Evolutionary conservation across 345 rosid species (phyloP).

Genomic region (Noccaea caerulescens): DNA sequence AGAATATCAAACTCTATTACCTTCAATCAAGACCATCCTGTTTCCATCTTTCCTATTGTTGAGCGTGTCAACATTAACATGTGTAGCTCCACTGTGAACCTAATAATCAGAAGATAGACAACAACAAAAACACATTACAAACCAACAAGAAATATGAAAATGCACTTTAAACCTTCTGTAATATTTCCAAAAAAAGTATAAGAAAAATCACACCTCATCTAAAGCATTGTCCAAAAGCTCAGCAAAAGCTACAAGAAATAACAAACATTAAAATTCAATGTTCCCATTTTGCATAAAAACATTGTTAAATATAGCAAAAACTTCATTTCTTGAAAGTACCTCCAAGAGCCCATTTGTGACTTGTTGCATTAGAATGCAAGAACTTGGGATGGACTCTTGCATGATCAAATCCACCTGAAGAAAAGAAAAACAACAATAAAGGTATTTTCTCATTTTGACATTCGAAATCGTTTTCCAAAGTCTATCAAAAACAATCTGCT

Average conservation of each 20-base stretch:
- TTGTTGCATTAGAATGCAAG: slow-evolving; percentile 92
- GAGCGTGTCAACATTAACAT: slow-evolving; percentile 68
- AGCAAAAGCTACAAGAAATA: slow-evolving; percentile 70
- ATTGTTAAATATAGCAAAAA: not conserved
- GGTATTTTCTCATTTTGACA: not conserved
- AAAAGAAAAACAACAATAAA: not conserved
- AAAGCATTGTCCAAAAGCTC: slow-evolving; percentile 90
- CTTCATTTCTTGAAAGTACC: slow-evolving; percentile 44
- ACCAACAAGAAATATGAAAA: not conserved
- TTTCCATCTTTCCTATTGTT: slow-evolving; percentile 65
- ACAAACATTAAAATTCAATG: not conserved
- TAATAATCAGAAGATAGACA: slow-evolving; percentile 32
- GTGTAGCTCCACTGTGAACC: slow-evolving; percentile 80
- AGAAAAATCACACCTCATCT: slow-evolving; percentile 66
- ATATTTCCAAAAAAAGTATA: not conserved
- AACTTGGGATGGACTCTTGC: slow-evolving; percentile 97
- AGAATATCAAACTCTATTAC: slow-evolving; percentile 43
- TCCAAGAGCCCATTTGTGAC: slow-evolving; percentile 99
- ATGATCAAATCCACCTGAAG: slow-evolving; percentile 80
- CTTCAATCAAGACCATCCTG: slow-evolving; percentile 80
- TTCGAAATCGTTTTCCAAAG: not conserved
- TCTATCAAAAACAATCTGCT: not conserved
- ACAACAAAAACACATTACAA: not conserved
- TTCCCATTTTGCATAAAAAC: not conserved
- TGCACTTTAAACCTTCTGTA: not conserved